These are phyloP conservation scores for Paraconiothyrium sp. DNA, from an alignment of 2,329 filamentous ascomycete species.

Conservation along the genomic window DNA sequence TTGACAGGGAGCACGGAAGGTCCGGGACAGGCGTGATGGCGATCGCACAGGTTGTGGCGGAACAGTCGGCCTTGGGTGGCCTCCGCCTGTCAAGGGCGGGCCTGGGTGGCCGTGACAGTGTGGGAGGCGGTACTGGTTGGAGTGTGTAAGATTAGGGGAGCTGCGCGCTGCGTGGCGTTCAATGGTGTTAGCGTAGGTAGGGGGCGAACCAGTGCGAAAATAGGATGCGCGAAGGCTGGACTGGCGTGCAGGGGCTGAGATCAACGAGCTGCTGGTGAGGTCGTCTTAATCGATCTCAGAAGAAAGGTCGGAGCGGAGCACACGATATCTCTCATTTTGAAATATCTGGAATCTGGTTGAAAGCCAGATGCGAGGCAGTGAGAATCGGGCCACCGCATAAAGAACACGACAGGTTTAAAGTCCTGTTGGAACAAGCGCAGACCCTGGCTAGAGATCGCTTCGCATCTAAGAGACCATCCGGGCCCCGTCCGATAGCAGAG, in stretches of 20 bases:
- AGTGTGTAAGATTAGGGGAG: constrained; percentile 5
- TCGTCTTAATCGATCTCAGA: not conserved
- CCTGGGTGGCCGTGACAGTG: not conserved
- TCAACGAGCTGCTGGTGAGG: not conserved
- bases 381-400: not conserved
- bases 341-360: not conserved
- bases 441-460: constrained; percentile 6
- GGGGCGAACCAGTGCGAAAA: constrained; percentile 3
- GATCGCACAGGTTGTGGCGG: not conserved
- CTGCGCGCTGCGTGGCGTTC: not conserved
- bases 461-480: not conserved
- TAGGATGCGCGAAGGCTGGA: not conserved
- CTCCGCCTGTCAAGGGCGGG: not conserved
- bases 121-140: not conserved
- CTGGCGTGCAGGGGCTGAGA: not conserved
- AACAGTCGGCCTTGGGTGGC: not conserved
- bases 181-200: not conserved
- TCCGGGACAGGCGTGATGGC: not conserved
- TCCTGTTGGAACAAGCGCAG: not conserved
- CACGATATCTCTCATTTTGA: not conserved
- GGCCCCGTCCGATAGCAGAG: not conserved
- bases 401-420: not conserved
- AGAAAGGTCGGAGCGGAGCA: too few species aligned
- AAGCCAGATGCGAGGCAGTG: not conserved
- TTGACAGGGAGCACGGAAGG: not conserved